Percentiles rank a stretch among this genome's conserved stretches.
These are phyloP conservation scores for Aspergillus brasiliensis DNA, from an alignment of 2,329 filamentous ascomycete genomes.

Conservation along the genomic window DNA sequence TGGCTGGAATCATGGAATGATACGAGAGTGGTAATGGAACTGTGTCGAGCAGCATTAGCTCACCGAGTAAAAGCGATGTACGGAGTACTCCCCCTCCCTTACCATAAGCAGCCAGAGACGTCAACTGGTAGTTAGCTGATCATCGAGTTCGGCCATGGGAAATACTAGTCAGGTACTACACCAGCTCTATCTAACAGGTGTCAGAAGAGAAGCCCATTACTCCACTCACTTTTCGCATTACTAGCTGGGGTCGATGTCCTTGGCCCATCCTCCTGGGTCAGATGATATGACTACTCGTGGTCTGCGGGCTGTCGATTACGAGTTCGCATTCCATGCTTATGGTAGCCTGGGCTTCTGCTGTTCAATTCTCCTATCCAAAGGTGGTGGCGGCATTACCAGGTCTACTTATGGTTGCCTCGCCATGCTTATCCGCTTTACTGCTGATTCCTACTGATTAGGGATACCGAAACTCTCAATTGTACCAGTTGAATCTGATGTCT, in stretches of 20 bases:
- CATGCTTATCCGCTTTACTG: neutral
- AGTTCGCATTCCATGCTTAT: neutral
- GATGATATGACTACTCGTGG: conserved; percentile 16
- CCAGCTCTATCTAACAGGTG: conserved; percentile 1
- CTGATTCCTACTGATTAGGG: neutral
- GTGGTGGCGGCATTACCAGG: neutral
- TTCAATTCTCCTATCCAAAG: neutral
- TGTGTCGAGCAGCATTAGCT: neutral
- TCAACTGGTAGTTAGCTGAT: conserved; percentile 1
- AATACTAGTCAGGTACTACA: conserved; percentile 8
- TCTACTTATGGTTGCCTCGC: conserved; percentile 7
- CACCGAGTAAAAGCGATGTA: neutral
- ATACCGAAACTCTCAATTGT: neutral
- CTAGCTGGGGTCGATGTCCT: conserved; percentile 13
- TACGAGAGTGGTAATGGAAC: conserved; percentile 3
- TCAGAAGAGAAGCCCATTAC: neutral
- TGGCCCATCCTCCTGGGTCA: conserved; percentile 15
- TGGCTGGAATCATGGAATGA: neutral
- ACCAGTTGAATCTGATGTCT: neutral
- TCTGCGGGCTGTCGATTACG: neutral
- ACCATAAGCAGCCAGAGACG: neutral
- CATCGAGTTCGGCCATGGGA: neutral
- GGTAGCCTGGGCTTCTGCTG: neutral
- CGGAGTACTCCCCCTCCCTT: neutral
- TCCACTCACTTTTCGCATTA: conserved; percentile 9